These are phyloP conservation scores for Ceriops decandra DNA, from an alignment of 345 rosid species.

Conservation along the genomic window DNA sequence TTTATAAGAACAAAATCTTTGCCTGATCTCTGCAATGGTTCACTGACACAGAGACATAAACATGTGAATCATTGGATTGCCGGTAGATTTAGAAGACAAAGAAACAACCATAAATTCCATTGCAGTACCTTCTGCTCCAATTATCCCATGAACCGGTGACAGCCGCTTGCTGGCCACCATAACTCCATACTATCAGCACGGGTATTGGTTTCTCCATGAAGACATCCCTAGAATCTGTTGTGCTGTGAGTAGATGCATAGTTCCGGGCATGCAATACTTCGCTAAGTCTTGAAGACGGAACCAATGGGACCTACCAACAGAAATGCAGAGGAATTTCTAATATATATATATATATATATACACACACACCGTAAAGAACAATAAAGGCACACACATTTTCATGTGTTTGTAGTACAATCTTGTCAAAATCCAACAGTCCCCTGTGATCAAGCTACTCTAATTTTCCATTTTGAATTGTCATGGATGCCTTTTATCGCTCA, in stretches of 20 bases:
- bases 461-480: neutral
- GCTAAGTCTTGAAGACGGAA: slow-evolving; percentile 22
- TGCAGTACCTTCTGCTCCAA: slow-evolving; percentile 43
- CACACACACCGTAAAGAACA: no score
- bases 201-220: slow-evolving; percentile 29
- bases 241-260: slow-evolving; percentile 15
- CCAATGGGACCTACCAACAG: slow-evolving; percentile 24
- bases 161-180: slow-evolving; percentile 54
- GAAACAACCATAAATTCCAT: slow-evolving; percentile 9
- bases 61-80: neutral
- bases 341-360: no score
- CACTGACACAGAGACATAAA: slow-evolving; percentile 27
- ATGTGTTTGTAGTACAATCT: neutral
- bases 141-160: slow-evolving; percentile 71
- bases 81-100: neutral
- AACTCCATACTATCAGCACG: slow-evolving; percentile 53
- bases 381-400: neutral
- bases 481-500: neutral
- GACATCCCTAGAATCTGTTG: slow-evolving; percentile 15
- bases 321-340: slow-evolving; percentile 12
- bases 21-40: slow-evolving; percentile 42
- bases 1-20: slow-evolving; percentile 48
- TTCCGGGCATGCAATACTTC: slow-evolving; percentile 18
- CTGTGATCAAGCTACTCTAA: neutral
- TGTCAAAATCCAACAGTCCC: neutral